Evolutionary conservation across 345 rosid genomes (phyloP).

Genomic region (Lagerstroemia speciosa): DNA sequence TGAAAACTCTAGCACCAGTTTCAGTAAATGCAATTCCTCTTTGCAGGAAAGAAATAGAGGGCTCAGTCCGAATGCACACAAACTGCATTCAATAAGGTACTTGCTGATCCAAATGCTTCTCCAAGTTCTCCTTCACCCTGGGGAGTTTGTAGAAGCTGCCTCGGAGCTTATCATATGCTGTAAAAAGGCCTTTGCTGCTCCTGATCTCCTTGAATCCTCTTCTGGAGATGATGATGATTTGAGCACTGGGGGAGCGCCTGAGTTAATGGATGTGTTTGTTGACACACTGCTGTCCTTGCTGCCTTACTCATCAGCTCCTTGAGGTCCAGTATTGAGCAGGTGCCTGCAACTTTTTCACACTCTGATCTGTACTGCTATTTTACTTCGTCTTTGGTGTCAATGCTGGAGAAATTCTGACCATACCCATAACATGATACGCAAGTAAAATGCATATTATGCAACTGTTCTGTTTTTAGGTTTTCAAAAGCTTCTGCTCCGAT

Average conservation of each 20-base stretch:
- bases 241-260: conserved; percentile 45
- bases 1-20: not conserved
- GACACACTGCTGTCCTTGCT: conserved; percentile 82
- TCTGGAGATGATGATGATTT: conserved; percentile 53
- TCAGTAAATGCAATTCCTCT: conserved; percentile 7
- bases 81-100: conserved; percentile 60
- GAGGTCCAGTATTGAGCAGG: conserved; percentile 89
- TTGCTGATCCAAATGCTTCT: conserved; percentile 77
- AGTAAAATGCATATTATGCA: not conserved
- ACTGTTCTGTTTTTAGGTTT: conserved; percentile 43
- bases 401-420: not conserved
- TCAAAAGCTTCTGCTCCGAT: conserved; percentile 67
- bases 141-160: conserved; percentile 65
- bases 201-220: conserved; percentile 35
- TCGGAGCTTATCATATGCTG: conserved; percentile 80
- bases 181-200: conserved; percentile 57
- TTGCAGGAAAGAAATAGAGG: conserved; percentile 69
- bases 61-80: conserved; percentile 31
- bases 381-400: not conserved
- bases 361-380: not conserved
- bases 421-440: not conserved
- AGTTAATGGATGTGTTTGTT: conserved; percentile 81
- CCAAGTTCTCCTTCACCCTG: conserved; percentile 84
- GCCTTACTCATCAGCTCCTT: conserved; percentile 89
- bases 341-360: conserved; percentile 12